These are phyloP conservation scores for Raphanus hybrid DNA, from an alignment of 441 rosid species.

Conservation along the genomic window DNA sequence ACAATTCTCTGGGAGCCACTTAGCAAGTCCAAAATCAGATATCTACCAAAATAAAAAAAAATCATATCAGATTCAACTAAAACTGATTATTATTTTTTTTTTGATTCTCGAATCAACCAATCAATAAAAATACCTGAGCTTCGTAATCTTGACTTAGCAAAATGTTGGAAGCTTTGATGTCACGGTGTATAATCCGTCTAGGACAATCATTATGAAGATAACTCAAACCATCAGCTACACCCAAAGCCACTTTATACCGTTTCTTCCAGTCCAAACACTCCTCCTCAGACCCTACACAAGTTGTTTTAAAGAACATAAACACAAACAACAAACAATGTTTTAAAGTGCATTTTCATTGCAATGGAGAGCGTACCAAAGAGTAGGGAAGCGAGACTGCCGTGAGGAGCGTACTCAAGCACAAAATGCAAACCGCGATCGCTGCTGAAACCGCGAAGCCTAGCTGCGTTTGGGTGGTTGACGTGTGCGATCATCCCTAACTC, in stretches of 20 bases:
- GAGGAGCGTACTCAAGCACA: conserved; percentile 72
- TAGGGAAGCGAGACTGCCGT: conserved; percentile 77
- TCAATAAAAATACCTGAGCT: conserved; percentile 61
- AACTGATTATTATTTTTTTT: too few relatives aligned
- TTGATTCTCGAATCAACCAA: too few relatives aligned
- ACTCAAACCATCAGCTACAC: conserved; percentile 75
- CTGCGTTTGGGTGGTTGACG: conserved; percentile 82
- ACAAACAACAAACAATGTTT: neutral
- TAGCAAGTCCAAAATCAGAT: conserved; percentile 92
- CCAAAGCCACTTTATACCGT: conserved; percentile 71
- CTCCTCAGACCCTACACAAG: conserved; percentile 42
- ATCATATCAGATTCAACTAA: too few relatives aligned
- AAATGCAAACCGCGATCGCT: conserved; percentile 74
- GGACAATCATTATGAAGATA: conserved; percentile 85
- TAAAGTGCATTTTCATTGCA: neutral
- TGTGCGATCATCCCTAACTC: conserved; percentile 94
- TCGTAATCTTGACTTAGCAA: conserved; percentile 72
- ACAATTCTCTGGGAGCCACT: conserved; percentile 96
- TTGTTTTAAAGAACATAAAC: conserved; percentile 6
- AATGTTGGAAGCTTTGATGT: conserved; percentile 89
- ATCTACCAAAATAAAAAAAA: conserved; percentile 48
- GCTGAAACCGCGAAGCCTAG: conserved; percentile 80
- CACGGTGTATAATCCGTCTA: conserved; percentile 84
- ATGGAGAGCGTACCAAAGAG: conserved; percentile 60
- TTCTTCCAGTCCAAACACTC: conserved; percentile 61